Percentiles rank a stretch among this genome's conserved stretches.
phyloP scores from a whole-genome alignment of 441 rosid species.

The Isatis lusitanica region DNA sequence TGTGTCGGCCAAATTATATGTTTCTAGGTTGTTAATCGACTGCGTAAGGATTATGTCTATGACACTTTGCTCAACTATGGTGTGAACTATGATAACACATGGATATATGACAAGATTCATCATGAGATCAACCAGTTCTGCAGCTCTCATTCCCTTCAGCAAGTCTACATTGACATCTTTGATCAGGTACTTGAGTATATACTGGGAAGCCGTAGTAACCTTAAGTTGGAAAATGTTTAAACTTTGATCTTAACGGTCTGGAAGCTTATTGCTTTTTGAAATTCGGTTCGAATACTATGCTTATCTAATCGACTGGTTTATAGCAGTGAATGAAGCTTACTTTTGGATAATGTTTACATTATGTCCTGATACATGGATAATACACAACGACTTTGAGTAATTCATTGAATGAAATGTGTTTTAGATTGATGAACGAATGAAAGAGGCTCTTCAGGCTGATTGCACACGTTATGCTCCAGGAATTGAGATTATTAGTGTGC shows the following conservation, averaged over 20 bases:
- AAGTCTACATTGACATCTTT: constrained; percentile 92
- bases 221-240: neutral
- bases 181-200: constrained; percentile 65
- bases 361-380: neutral
- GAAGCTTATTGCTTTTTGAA: neutral
- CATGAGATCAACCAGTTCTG: constrained; percentile 98
- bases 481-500: constrained; percentile 82
- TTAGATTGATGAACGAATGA: constrained; percentile 93
- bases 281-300: neutral
- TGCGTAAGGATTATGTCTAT: constrained; percentile 72
- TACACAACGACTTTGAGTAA: neutral
- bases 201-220: neutral
- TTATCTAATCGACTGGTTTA: neutral
- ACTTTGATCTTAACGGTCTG: neutral
- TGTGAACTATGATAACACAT: constrained; percentile 80
- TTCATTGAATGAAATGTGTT: constrained; percentile 9
- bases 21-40: constrained; percentile 78
- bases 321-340: neutral
- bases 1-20: constrained; percentile 19
- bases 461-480: constrained; percentile 94
- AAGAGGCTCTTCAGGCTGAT: constrained; percentile 91
- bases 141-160: constrained; percentile 89
- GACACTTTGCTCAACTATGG: constrained; percentile 86
- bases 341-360: neutral
- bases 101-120: constrained; percentile 97